These are phyloP conservation scores for Ophiocordyceps sinensis DNA, from an alignment of 2,329 filamentous ascomycete genomes.

Conservation along the genomic window DNA sequence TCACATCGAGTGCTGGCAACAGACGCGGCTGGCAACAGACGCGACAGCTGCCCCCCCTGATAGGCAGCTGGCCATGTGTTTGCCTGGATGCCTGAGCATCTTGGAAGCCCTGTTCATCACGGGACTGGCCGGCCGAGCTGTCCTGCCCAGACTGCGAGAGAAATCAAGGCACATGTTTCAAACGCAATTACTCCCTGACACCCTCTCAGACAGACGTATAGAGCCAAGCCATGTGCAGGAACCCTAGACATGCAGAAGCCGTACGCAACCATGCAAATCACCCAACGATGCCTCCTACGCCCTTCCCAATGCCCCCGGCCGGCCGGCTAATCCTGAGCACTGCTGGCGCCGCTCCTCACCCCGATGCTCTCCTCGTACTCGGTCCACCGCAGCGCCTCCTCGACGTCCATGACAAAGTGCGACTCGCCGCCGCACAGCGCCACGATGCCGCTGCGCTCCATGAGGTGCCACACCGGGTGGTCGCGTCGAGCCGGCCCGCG, in stretches of 20 bases:
- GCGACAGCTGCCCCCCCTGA: too few relatives aligned
- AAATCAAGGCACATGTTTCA: background rate
- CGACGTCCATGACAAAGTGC: constrained; percentile 71
- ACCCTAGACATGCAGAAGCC: too few relatives aligned
- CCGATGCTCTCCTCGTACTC: constrained; percentile 49
- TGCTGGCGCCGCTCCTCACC: constrained; percentile 7
- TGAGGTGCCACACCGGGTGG: constrained; percentile 52
- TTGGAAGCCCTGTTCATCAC: too few relatives aligned
- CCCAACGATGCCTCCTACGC: too few relatives aligned
- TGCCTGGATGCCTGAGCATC: too few relatives aligned
- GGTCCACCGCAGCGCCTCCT: constrained; percentile 68
- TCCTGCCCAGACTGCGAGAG: background rate
- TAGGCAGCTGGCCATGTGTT: too few relatives aligned
- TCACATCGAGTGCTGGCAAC: too few relatives aligned
- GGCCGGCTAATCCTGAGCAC: constrained; percentile 3
- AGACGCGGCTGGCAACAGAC: too few relatives aligned
- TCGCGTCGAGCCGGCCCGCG: constrained; percentile 31
- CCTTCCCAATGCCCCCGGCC: background rate
- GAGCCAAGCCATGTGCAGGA: too few relatives aligned
- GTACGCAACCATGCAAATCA: too few relatives aligned
- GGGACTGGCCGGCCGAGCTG: too few relatives aligned
- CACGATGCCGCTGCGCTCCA: constrained; percentile 71
- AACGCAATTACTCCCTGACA: background rate
- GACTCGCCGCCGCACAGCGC: constrained; percentile 62
- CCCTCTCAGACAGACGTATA: too few relatives aligned